phyloP scores from a whole-genome alignment of 768 basidiomycete genomes.

The Termitomyces eurrhizus region DNA sequence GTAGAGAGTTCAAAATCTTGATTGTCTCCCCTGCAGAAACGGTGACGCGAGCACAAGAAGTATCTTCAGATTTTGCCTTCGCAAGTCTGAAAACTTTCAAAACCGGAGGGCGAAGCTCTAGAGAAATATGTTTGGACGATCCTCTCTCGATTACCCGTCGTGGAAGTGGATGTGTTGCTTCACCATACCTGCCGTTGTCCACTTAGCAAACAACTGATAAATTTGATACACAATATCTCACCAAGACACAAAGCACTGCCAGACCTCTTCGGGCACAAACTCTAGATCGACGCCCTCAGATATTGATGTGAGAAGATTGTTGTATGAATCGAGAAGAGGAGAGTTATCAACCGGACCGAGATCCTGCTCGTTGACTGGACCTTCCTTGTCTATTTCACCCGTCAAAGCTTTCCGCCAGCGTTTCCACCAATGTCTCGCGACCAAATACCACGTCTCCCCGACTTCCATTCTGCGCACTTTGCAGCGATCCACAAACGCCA shows the following conservation, averaged over 20 bases:
- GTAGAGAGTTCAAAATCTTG: constrained; percentile 33
- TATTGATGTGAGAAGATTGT: constrained; percentile 40
- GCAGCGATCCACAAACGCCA: constrained; percentile 44
- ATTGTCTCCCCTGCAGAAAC: constrained; percentile 53
- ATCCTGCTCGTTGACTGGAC: constrained; percentile 53
- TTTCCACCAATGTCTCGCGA: constrained; percentile 68
- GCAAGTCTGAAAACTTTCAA: constrained; percentile 54
- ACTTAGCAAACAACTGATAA: background rate
- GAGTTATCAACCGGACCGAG: constrained; percentile 78
- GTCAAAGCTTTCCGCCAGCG: constrained; percentile 73
- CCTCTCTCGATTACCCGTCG: constrained; percentile 67
- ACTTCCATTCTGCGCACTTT: constrained; percentile 47
- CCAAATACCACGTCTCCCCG: constrained; percentile 78
- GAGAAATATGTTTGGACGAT: constrained; percentile 37
- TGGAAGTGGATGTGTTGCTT: constrained; percentile 49
- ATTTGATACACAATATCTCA: constrained; percentile 32
- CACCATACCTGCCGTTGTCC: constrained; percentile 60
- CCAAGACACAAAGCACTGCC: constrained; percentile 69
- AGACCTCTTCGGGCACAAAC: constrained; percentile 69
- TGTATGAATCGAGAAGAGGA: constrained; percentile 52
- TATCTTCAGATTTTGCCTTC: constrained; percentile 20
- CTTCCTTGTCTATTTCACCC: constrained; percentile 67
- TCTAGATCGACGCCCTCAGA: constrained; percentile 69
- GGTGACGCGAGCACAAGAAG: constrained; percentile 32
- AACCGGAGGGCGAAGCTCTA: constrained; percentile 73